These are phyloP conservation scores for Boletus semigastroideus DNA, from an alignment of 1,284 basidiomycete species.

Conservation along the genomic window DNA sequence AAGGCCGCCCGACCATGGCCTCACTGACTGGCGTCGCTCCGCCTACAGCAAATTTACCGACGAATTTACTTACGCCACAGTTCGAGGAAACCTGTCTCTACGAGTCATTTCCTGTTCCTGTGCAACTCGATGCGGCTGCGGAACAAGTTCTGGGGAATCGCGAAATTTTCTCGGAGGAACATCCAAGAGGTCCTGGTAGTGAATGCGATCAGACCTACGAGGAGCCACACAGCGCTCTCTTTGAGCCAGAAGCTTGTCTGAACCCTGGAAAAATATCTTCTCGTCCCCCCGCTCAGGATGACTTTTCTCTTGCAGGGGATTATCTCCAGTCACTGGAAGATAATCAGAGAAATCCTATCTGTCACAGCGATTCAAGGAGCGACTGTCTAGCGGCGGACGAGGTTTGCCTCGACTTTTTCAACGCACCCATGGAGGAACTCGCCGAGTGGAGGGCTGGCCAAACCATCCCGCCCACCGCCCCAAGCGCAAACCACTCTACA, in stretches of 20 bases:
- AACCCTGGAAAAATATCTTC: neutral
- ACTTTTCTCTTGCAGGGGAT: no score
- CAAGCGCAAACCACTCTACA: neutral
- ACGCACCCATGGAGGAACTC: fast-evolving
- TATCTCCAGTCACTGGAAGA: no score
- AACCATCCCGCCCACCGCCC: neutral
- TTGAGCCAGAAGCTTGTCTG: neutral
- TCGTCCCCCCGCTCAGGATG: neutral
- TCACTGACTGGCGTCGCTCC: neutral
- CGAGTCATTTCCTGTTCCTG: neutral
- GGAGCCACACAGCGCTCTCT: neutral
- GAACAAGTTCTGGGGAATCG: neutral
- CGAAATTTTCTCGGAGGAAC: neutral
- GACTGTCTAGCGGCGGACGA: neutral
- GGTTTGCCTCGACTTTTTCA: neutral
- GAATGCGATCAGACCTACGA: neutral
- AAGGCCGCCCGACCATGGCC: neutral
- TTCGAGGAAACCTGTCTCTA: no score
- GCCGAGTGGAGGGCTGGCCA: neutral
- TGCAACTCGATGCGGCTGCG: no score
- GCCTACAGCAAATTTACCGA: neutral
- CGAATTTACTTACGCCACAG: neutral
- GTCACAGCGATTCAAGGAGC: no score
- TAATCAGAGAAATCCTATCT: no score
- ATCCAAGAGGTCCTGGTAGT: neutral